A percentile compares a stretch with the other conserved stretches of the same genome.
Evolutionary conservation across 108 stramenopile genomes (phyloP).

Genomic region (Nitzschia inconspicua): DNA sequence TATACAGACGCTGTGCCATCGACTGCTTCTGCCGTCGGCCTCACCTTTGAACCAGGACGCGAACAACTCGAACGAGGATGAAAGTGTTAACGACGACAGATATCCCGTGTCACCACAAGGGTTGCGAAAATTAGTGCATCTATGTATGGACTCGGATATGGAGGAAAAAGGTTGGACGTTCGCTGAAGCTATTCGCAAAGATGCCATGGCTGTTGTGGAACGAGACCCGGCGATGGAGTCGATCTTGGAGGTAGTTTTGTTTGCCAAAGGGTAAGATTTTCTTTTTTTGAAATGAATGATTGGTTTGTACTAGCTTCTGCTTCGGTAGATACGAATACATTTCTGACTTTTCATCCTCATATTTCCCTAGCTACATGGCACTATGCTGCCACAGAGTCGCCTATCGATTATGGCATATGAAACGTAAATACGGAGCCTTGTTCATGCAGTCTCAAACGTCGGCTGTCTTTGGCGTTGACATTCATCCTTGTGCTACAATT

Average conservation of each 20-base stretch:
- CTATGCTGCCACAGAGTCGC: background rate
- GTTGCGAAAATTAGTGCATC: background rate
- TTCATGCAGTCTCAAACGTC: constrained; percentile 76
- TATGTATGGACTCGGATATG: background rate
- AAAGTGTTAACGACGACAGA: background rate
- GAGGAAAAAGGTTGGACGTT: constrained; percentile 44
- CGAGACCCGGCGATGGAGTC: constrained; percentile 70
- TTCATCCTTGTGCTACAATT: constrained; percentile 77
- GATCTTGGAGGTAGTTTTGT: constrained; percentile 59
- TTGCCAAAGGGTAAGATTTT: constrained; percentile 71
- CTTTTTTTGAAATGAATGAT: too few species aligned
- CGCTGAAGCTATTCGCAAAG: constrained; percentile 54
- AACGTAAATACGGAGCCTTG: constrained; percentile 46
- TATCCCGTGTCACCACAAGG: background rate
- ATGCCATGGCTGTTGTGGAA: constrained; percentile 46
- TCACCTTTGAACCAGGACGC: background rate
- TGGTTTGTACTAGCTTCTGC: too few species aligned
- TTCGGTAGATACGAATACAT: too few species aligned
- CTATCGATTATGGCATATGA: constrained; percentile 48
- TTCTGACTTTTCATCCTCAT: too few species aligned
- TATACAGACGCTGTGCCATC: constrained; percentile 26
- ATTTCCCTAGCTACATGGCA: too few species aligned
- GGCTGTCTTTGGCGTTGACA: constrained; percentile 75
- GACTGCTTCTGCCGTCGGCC: constrained; percentile 8
- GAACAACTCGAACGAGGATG: background rate